phyloP scores from a whole-genome alignment of 2,329 filamentous ascomycete genomes.

The Tolypocladium tropicale region DNA sequence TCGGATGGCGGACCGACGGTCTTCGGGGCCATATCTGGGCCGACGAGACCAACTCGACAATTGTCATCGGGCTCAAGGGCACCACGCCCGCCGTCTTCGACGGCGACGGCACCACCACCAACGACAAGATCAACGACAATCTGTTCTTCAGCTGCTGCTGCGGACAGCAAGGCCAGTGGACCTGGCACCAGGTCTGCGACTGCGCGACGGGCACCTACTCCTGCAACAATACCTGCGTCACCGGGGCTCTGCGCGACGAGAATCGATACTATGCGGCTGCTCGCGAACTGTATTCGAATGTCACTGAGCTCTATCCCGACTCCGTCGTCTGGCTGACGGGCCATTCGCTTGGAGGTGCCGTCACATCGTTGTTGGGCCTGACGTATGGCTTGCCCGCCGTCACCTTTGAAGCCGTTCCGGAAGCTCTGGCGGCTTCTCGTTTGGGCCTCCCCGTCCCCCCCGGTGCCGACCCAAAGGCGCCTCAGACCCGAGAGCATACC shows the following conservation, averaged over 20 bases:
- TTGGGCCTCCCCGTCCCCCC: slow-evolving; percentile 81
- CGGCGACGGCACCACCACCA: slow-evolving; percentile 91
- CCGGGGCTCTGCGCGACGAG: slow-evolving; percentile 64
- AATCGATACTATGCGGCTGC: slow-evolving; percentile 87
- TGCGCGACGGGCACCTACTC: slow-evolving; percentile 80
- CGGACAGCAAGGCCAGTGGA: slow-evolving; percentile 80
- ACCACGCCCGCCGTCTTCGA: slow-evolving; percentile 87
- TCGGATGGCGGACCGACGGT: slow-evolving; percentile 87
- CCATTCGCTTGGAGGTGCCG: slow-evolving; percentile 84
- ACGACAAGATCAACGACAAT: slow-evolving; percentile 97
- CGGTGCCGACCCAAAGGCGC: slow-evolving; percentile 57
- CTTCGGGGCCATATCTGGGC: slow-evolving; percentile 87
- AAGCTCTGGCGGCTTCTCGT: slow-evolving; percentile 75
- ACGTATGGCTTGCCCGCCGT: slow-evolving; percentile 88
- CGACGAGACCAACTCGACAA: slow-evolving; percentile 73
- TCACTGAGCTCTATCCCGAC: slow-evolving; percentile 77
- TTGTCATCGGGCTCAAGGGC: slow-evolving; percentile 89
- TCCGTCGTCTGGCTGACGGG: slow-evolving; percentile 83
- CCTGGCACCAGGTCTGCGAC: slow-evolving; percentile 88
- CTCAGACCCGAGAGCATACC: slow-evolving; percentile 62
- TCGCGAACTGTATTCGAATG: slow-evolving; percentile 83
- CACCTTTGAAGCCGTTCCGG: slow-evolving; percentile 87
- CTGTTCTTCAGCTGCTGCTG: slow-evolving; percentile 98
- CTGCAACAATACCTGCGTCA: slow-evolving; percentile 87
- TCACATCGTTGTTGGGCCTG: slow-evolving; percentile 77